phyloP scores from a whole-genome alignment of 352 stramenopile genomes.

The Phytophthora chlamydospora region DNA sequence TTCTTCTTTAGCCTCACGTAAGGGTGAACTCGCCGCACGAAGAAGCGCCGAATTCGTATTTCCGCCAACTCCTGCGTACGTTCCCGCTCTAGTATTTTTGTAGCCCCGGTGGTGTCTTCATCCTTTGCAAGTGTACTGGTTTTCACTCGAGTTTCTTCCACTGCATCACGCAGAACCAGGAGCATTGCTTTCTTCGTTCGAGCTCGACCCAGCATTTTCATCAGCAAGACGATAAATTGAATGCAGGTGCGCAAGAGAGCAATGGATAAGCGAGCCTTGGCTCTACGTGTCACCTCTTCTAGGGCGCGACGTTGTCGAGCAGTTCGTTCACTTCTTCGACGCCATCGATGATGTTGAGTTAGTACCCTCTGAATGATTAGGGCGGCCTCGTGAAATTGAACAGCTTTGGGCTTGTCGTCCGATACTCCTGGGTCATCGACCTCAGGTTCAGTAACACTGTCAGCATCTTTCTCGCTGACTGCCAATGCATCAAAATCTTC shows the following conservation, averaged over 20 bases:
- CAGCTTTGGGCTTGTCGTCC: slow-evolving; percentile 9
- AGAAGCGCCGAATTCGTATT: slow-evolving; percentile 56
- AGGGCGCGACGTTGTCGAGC: slow-evolving; percentile 15
- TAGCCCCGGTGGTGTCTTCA: neutral
- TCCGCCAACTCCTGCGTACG: slow-evolving; percentile 29
- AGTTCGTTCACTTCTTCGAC: slow-evolving; percentile 9
- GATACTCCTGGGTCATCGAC: neutral
- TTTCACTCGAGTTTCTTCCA: slow-evolving; percentile 38
- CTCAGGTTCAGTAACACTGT: neutral
- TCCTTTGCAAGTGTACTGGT: neutral
- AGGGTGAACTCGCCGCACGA: slow-evolving; percentile 43
- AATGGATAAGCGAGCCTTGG: slow-evolving; percentile 22
- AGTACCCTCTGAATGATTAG: slow-evolving; percentile 45
- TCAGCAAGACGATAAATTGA: slow-evolving; percentile 43
- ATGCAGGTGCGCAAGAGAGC: slow-evolving; percentile 33
- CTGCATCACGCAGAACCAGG: slow-evolving; percentile 40
- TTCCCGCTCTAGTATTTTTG: neutral
- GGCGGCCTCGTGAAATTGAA: slow-evolving; percentile 37
- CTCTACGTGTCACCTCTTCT: slow-evolving; percentile 26
- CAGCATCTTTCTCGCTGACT: neutral
- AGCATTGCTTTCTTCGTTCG: slow-evolving; percentile 52
- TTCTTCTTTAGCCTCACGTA: slow-evolving; percentile 55
- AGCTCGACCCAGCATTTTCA: slow-evolving; percentile 34
- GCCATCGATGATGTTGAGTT: slow-evolving; percentile 17
- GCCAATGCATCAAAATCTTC: slow-evolving; percentile 44